Percentiles rank a stretch among this genome's conserved stretches.
phyloP scores from a whole-genome alignment of 495 filamentous ascomycete species.

The Daldinia decipiens region DNA sequence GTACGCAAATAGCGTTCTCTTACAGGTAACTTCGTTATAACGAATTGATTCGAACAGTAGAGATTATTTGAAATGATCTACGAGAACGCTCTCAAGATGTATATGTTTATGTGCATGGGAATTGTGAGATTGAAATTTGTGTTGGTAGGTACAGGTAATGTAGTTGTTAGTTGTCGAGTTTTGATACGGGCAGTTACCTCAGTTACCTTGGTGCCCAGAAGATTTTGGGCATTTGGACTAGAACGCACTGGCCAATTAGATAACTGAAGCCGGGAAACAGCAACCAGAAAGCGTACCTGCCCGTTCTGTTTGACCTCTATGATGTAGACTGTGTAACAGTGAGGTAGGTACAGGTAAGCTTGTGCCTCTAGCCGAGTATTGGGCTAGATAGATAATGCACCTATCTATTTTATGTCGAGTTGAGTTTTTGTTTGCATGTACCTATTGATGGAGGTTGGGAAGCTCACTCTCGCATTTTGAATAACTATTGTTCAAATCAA shows the following conservation, averaged over 20 bases:
- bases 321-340: background rate
- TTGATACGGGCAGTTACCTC: background rate
- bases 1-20: background rate
- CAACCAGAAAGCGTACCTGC: background rate
- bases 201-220: background rate
- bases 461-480: background rate
- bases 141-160: background rate
- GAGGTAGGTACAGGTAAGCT: no score
- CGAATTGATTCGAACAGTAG: background rate
- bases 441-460: background rate
- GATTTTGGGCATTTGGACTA: background rate
- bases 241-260: constrained; percentile 27
- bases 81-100: background rate
- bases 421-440: background rate
- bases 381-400: no score
- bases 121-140: background rate
- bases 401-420: background rate
- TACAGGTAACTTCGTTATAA: background rate
- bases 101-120: background rate
- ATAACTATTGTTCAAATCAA: background rate
- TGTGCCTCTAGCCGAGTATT: no score
- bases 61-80: background rate
- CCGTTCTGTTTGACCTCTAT: background rate
- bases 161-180: background rate
- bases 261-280: constrained; percentile 1